These are phyloP conservation scores for Aegle marmelos DNA, from an alignment of 345 rosid species.

Conservation along the genomic window DNA sequence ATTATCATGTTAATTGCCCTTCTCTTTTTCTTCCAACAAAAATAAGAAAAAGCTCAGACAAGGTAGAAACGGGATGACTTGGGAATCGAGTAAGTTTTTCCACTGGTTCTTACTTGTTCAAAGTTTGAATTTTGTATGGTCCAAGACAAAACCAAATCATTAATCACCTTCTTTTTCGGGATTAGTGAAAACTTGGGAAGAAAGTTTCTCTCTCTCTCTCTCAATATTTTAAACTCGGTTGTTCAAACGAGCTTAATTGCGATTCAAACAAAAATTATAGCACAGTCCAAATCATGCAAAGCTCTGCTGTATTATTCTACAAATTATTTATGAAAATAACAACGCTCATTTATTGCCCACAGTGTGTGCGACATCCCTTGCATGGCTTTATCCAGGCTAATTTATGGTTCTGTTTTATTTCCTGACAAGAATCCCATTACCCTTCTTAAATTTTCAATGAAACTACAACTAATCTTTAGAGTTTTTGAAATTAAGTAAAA, in stretches of 20 bases:
- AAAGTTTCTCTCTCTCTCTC: not conserved
- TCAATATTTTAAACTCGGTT: not conserved
- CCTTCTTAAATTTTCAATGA: too few relatives aligned
- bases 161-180: too few relatives aligned
- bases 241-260: not conserved
- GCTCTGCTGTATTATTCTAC: not conserved
- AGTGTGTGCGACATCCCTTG: not conserved
- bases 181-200: not conserved
- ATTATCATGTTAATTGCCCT: too few relatives aligned
- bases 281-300: not conserved
- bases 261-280: too few relatives aligned
- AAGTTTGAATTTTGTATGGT: not conserved
- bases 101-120: not conserved
- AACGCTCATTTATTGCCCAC: not conserved
- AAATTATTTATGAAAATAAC: not conserved
- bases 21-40: fast-evolving
- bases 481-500: not conserved
- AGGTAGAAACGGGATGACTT: not conserved
- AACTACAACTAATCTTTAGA: not conserved
- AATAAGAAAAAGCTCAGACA: not conserved
- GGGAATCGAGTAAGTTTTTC: not conserved
- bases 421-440: not conserved
- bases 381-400: not conserved
- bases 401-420: too few relatives aligned
- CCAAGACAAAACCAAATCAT: not conserved